These are phyloP conservation scores for Calocybe gambosa DNA, from an alignment of 1,284 basidiomycete genomes.

Conservation along the genomic window DNA sequence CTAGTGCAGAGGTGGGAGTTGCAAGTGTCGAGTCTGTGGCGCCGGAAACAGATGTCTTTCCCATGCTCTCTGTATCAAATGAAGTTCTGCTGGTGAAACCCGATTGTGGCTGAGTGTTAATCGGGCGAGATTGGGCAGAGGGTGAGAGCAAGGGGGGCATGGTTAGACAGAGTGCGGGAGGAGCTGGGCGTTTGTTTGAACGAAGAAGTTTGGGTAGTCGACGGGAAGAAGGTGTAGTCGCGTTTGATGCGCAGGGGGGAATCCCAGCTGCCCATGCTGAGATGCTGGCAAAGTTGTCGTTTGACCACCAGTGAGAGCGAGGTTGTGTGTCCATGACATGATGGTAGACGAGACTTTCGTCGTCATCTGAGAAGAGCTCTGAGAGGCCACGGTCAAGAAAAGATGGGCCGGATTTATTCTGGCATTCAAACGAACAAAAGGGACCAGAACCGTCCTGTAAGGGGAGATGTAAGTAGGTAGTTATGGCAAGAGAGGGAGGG, in stretches of 20 bases:
- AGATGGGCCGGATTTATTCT: slow-evolving; percentile 21
- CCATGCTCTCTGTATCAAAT: slow-evolving; percentile 20
- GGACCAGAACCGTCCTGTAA: slow-evolving; percentile 42
- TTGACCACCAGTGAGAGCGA: slow-evolving; percentile 19
- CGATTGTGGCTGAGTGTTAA: slow-evolving; percentile 25
- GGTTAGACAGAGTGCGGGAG: slow-evolving; percentile 43
- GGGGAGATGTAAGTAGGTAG: too few relatives aligned
- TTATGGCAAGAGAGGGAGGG: slow-evolving; percentile 9
- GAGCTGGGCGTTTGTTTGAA: slow-evolving; percentile 30
- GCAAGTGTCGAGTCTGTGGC: slow-evolving; percentile 33
- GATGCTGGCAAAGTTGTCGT: slow-evolving; percentile 27
- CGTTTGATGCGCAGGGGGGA: slow-evolving; percentile 24
- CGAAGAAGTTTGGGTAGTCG: slow-evolving; percentile 38
- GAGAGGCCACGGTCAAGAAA: slow-evolving; percentile 10
- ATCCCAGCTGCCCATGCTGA: slow-evolving; percentile 33
- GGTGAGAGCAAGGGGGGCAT: slow-evolving; percentile 23
- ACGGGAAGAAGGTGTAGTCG: slow-evolving; percentile 17
- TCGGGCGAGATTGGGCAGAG: slow-evolving; percentile 25
- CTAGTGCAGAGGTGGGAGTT: slow-evolving; percentile 30
- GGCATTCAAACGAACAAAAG: slow-evolving; percentile 54
- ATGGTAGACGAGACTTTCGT: slow-evolving; percentile 18
- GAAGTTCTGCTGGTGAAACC: slow-evolving; percentile 17
- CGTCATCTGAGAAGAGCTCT: slow-evolving; percentile 15
- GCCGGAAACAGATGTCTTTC: slow-evolving; percentile 26
- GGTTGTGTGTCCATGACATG: slow-evolving; percentile 16